phyloP scores from a whole-genome alignment of 441 rosid species.

The Gossypium aridum region DNA sequence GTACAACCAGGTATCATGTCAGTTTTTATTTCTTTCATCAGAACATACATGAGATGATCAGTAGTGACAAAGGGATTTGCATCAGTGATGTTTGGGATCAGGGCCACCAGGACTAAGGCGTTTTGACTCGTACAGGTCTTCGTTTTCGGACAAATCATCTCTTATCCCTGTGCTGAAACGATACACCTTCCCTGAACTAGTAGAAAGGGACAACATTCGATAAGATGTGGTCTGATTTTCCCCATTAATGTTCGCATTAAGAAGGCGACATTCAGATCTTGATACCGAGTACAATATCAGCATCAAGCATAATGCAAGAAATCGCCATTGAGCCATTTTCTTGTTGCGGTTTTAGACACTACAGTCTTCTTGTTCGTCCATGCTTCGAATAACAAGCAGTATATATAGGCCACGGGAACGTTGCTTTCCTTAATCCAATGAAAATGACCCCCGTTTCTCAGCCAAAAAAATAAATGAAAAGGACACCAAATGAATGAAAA shows the following conservation, averaged over 20 bases:
- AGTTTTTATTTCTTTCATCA: not conserved
- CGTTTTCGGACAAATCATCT: not conserved
- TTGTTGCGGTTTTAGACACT: not conserved
- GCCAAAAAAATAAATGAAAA: not conserved
- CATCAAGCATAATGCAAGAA: not conserved
- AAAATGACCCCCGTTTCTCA: not conserved
- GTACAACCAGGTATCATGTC: not conserved
- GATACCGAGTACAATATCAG: conserved; percentile 9
- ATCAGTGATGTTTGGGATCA: conserved; percentile 18
- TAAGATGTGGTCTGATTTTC: not conserved
- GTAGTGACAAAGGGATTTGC: not conserved
- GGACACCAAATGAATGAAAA: not conserved
- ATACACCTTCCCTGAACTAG: conserved; percentile 10
- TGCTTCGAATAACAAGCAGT: not conserved
- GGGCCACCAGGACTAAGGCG: conserved; percentile 24
- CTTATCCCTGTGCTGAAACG: not conserved
- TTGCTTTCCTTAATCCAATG: not conserved
- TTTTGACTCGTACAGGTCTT: not conserved
- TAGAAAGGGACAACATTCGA: conserved; percentile 10
- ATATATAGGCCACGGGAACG: not conserved
- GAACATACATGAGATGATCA: not conserved
- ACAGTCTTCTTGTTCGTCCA: not conserved
- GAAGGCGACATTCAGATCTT: conserved; percentile 17
- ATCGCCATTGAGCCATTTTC: conserved; percentile 23
- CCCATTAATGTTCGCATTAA: conserved; percentile 4